These are phyloP conservation scores for Pseudogymnoascus sp. DNA, from an alignment of 2,329 filamentous ascomycete species.

Conservation along the genomic window DNA sequence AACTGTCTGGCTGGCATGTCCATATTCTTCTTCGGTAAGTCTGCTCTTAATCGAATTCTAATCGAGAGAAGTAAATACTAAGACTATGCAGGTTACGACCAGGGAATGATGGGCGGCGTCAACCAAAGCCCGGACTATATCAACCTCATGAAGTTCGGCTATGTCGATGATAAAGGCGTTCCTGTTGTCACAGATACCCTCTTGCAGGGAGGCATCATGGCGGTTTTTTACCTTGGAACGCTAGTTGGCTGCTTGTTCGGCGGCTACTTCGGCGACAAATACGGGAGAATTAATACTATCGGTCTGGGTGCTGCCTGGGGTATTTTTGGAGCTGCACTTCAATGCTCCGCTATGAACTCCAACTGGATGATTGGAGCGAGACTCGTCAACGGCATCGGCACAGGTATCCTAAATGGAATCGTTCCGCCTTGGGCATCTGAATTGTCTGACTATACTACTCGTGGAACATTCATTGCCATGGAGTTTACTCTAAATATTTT, in stretches of 20 bases:
- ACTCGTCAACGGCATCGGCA: slow-evolving; percentile 55
- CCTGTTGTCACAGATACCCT: slow-evolving; percentile 51
- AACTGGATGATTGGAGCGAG: slow-evolving; percentile 56
- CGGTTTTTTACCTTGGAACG: slow-evolving; percentile 48
- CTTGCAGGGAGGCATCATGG: slow-evolving; percentile 56
- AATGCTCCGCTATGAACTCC: slow-evolving; percentile 36
- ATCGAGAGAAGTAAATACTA: background rate
- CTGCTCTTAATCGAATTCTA: background rate
- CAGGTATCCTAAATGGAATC: slow-evolving; percentile 61
- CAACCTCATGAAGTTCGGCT: slow-evolving; percentile 55
- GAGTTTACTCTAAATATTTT: slow-evolving; percentile 66
- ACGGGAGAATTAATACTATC: slow-evolving; percentile 56
- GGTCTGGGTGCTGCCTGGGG: slow-evolving; percentile 43
- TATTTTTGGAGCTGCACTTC: slow-evolving; percentile 38
- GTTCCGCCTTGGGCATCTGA: slow-evolving; percentile 66
- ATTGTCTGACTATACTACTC: slow-evolving; percentile 55
- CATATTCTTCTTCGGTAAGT: slow-evolving; percentile 55
- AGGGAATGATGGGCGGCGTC: slow-evolving; percentile 53
- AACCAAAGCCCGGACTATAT: slow-evolving; percentile 59
- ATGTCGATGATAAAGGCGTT: slow-evolving; percentile 41
- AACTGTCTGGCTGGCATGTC: slow-evolving; percentile 57
- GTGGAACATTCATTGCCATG: slow-evolving; percentile 55
- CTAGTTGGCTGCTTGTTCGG: slow-evolving; percentile 54
- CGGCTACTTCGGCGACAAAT: slow-evolving; percentile 54
- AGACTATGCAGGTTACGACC: slow-evolving; percentile 36